phyloP scores from a whole-genome alignment of 768 basidiomycete species.

The Coprinopsis sp. region DNA sequence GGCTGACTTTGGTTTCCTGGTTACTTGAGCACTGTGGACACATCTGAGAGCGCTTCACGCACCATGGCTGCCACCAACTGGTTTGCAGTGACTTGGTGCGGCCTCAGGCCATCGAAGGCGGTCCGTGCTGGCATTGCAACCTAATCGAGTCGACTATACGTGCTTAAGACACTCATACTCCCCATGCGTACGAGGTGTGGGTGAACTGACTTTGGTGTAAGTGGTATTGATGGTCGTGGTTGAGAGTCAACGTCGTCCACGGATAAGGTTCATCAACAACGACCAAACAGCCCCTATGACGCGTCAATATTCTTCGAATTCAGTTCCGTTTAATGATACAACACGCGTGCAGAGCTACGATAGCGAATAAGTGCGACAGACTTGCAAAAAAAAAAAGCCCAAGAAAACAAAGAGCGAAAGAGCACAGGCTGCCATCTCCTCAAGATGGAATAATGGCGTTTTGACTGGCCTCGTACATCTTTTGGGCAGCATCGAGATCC shows the following conservation, averaged over 20 bases:
- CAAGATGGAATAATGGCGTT: not conserved
- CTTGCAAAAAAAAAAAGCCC: too few relatives aligned
- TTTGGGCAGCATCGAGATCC: constrained; percentile 32
- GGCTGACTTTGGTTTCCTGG: constrained; percentile 77
- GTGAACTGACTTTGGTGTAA: too few relatives aligned
- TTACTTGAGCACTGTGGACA: not conserved
- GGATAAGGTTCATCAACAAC: too few relatives aligned
- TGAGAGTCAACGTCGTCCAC: too few relatives aligned
- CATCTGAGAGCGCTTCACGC: not conserved
- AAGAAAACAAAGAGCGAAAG: not conserved
- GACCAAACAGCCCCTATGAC: too few relatives aligned
- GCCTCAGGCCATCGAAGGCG: not conserved
- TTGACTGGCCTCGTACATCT: constrained; percentile 12
- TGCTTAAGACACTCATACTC: not conserved
- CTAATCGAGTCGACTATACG: not conserved
- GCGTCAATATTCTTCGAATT: too few relatives aligned
- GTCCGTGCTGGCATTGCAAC: not conserved
- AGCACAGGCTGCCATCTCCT: too few relatives aligned
- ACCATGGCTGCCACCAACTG: constrained; percentile 3
- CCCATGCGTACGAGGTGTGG: too few relatives aligned
- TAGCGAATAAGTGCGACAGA: too few relatives aligned
- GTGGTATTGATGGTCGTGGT: too few relatives aligned
- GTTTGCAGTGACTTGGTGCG: not conserved
- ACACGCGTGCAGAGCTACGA: too few relatives aligned
- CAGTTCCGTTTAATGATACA: too few relatives aligned